Base-by-base conservation (phyloP, 257 asterid species). In the Henckelia pumila region DNA sequence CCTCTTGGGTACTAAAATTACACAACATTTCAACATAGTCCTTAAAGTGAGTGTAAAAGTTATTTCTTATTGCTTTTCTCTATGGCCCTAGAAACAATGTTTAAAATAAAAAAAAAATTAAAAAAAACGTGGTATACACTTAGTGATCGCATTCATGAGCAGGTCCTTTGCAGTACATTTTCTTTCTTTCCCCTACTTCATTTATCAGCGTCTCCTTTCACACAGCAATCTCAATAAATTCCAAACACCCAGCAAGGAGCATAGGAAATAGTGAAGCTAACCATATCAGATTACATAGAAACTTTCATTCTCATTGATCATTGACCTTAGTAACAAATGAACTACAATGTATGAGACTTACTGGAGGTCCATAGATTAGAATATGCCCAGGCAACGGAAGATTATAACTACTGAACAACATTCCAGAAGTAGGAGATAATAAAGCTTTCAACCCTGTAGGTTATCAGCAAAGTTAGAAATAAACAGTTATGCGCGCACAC, bases 331-430 rank as follows among this genome's bases (percentile, higher is more conserved):
- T 23, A 63, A 68, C 67, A 53, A 22, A 73, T 61, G 63, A 61
- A 19, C 55, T 30, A 63, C 61, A 62, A 58, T 17, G 59, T 61
- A 70, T 59, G 75, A 64, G 58, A 83, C 95, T 88, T 79, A 85
- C 95, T 20, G 96, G 86, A 68, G 97, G 96, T 59, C 99, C 99
- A 63, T 78, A 85, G 56, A 93, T 86, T 56, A 93, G 85, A 75
- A 88, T 79, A 80, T 93, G 96, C 76, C 99, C 99, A 49, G 99
- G 96, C 73, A 85, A 73, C 7, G 96, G 97, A 73, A 90, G 89
- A 71, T 81, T 73, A 74, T 81, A 85, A 63, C 68, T 82, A 69
- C 85, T 81, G 76, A 80, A 79, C 77, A 84, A 71, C 78, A 73
- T 68, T 72, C 82, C 93, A 82, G 86, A 85, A 74, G 82, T 50